A percentile compares a stretch with the other conserved stretches of the same genome.
Conservation (phyloP, 2,329 filamentous ascomycete species). For the Scopulariopsis brevicaulis region DNA sequence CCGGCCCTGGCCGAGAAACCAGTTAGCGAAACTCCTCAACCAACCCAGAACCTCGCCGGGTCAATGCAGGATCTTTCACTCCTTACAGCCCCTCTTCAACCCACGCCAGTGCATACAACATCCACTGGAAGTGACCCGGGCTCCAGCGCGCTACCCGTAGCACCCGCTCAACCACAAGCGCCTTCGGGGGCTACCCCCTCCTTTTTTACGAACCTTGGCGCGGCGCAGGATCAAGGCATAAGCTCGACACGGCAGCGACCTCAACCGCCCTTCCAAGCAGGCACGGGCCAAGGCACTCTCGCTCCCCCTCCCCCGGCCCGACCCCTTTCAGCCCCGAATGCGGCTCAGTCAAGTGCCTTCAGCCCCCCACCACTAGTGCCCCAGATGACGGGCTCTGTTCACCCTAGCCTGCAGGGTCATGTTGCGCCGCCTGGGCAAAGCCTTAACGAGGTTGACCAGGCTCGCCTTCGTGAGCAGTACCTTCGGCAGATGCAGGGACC, state of each 20-base stretch:
- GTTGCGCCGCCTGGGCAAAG: conserved; percentile 67
- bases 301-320: conserved; percentile 68
- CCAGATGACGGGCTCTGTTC: conserved; percentile 64
- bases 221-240: neutral
- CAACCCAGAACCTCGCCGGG: conserved; percentile 33
- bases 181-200: conserved; percentile 44
- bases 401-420: conserved; percentile 33
- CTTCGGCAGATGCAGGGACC: conserved; percentile 32
- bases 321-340: conserved; percentile 78
- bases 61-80: conserved; percentile 51
- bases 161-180: conserved; percentile 12
- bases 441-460: conserved; percentile 59
- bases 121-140: conserved; percentile 13
- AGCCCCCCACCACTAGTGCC: conserved; percentile 65
- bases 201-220: conserved; percentile 37
- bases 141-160: neutral
- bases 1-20: conserved; percentile 27
- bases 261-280: conserved; percentile 47
- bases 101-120: conserved; percentile 19
- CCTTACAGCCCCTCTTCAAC: conserved; percentile 39
- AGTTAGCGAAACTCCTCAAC: conserved; percentile 33
- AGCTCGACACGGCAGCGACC: conserved; percentile 52
- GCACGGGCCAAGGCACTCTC: conserved; percentile 49
- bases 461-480: conserved; percentile 52
- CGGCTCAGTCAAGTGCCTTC: conserved; percentile 63